phyloP scores from a whole-genome alignment of 2,329 filamentous ascomycete genomes.

The Apiospora rasikravindrae region DNA sequence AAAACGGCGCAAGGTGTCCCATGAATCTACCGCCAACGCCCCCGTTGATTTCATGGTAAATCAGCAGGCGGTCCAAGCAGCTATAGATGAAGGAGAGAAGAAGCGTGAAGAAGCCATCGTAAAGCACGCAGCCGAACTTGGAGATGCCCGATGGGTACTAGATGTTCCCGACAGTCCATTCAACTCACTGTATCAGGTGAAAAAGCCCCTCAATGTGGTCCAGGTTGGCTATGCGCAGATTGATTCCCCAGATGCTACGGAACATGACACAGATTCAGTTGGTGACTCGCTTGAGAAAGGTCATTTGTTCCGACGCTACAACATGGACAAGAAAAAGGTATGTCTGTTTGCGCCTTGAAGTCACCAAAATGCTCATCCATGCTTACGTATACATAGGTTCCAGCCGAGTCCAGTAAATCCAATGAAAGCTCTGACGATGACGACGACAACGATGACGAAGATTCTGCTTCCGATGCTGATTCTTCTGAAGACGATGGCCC shows the following conservation, averaged over 20 bases:
- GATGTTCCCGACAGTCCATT: conserved; percentile 52
- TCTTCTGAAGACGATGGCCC: conserved; percentile 30
- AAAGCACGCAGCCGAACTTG: conserved; percentile 63
- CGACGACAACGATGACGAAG: conserved; percentile 39
- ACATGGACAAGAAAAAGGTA: conserved; percentile 37
- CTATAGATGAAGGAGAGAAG: conserved; percentile 69
- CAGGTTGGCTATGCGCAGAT: conserved; percentile 61
- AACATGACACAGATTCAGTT: conserved; percentile 29
- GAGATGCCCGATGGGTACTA: conserved; percentile 79
- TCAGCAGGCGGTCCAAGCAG: conserved; percentile 65
- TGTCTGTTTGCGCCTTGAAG: not conserved
- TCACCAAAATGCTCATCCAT: conserved; percentile 36
- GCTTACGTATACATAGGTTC: conserved; percentile 38
- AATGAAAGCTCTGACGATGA: conserved; percentile 35
- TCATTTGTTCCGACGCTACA: conserved; percentile 37
- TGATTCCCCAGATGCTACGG: conserved; percentile 35
- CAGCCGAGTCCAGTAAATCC: conserved; percentile 37
- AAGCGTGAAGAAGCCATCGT: conserved; percentile 67
- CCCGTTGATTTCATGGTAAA: conserved; percentile 55
- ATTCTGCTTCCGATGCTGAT: conserved; percentile 35
- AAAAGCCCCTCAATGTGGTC: conserved; percentile 59
- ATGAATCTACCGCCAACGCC: conserved; percentile 39
- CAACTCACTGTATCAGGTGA: conserved; percentile 36
- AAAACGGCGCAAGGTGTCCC: conserved; percentile 67
- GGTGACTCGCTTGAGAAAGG: conserved; percentile 25